Percentiles rank a stretch among this genome's conserved stretches.
Evolutionary conservation across 2,329 filamentous ascomycete genomes (phyloP).

Genomic region (Phoma sp.): DNA sequence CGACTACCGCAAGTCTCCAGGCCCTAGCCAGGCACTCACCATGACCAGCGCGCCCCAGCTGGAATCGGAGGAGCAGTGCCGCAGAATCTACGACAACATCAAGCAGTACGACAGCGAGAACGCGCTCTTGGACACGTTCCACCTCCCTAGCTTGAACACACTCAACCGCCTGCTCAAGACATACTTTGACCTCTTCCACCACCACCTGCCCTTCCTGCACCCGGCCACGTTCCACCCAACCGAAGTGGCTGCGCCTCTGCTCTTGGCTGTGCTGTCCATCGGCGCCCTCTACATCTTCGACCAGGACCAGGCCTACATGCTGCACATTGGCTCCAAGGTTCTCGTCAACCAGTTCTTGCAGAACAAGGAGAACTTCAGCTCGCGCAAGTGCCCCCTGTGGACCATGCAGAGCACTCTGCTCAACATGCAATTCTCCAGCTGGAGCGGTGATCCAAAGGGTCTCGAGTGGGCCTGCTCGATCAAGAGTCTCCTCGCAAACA

Average conservation of each 20-base stretch:
- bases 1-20: constrained; percentile 73
- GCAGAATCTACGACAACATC: constrained; percentile 85
- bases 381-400: constrained; percentile 95
- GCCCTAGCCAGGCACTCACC: constrained; percentile 69
- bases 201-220: constrained; percentile 94
- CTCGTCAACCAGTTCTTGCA: constrained; percentile 96
- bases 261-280: constrained; percentile 91
- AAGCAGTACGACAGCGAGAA: constrained; percentile 79
- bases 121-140: constrained; percentile 86
- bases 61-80: constrained; percentile 81
- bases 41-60: constrained; percentile 79
- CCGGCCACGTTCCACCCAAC: constrained; percentile 87
- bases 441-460: constrained; percentile 97
- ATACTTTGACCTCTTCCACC: constrained; percentile 97
- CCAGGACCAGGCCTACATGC: constrained; percentile 94
- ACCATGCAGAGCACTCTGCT: constrained; percentile 96
- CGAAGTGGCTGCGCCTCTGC: constrained; percentile 77
- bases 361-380: constrained; percentile 99
- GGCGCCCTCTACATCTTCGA: constrained; percentile 97
- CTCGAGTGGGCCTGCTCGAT: constrained; percentile 99
- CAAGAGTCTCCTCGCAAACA: constrained; percentile 96
- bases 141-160: constrained; percentile 78
- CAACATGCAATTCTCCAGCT: constrained; percentile 99
- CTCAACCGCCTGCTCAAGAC: constrained; percentile 93
- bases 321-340: constrained; percentile 97